Base-by-base conservation (phyloP, 2,329 filamentous ascomycete genomes). In the Tothia fuscella region DNA sequence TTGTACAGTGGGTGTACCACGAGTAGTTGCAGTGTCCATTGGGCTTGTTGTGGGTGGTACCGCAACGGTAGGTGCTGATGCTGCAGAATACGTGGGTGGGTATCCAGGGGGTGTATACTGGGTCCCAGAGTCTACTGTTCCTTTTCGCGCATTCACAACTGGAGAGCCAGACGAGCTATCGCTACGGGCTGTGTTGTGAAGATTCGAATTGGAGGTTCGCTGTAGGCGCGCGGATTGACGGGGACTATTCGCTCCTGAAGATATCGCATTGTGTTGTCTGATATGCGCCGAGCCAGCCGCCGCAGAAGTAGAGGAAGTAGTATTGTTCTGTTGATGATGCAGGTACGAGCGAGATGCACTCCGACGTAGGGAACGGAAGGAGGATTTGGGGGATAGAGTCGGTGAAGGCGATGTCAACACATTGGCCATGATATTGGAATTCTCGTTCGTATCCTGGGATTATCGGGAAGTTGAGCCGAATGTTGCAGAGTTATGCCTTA, bases 21-120 rank as follows among this genome's bases (percentile, higher is more conserved):
- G n/a, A n/a, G n/a, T n/a, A n/a, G n/a, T n/a, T n/a, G n/a, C n/a
- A n/a, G n/a, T n/a, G n/a, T n/a, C n/a, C n/a, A n/a, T n/a, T n/a
- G n/a, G n/a, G n/a, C n/a, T n/a, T n/a, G n/a, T n/a, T n/a, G n/a
- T n/a, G n/a, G n/a, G n/a, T n/a, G n/a, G n/a, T n/a, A n/a, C n/a
- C 19, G 30, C 9, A 5, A 25, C n/a, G 26, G 38, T 3, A 21
- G 38, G n/a, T 13, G 38, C 13, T 36, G 30, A 35, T 6, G 12
- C 17, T 19, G 10, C 29, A 31, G 7, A 20, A 14, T 29, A 60
- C 41, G 67, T 67, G 46, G 66, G 61, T 48, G 68, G 61, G 41
- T 55, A 61, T 45, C 60, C 62, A 43, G 66, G 61, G 33, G 68
- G 70, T 32, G 68, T 70, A 54, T 73, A 75, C 54, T 75, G 71